Percentiles rank a stretch among this genome's conserved stretches.
These are phyloP conservation scores for Hymenoscyphus albidus DNA, from an alignment of 2,329 filamentous ascomycete species.

Conservation along the genomic window DNA sequence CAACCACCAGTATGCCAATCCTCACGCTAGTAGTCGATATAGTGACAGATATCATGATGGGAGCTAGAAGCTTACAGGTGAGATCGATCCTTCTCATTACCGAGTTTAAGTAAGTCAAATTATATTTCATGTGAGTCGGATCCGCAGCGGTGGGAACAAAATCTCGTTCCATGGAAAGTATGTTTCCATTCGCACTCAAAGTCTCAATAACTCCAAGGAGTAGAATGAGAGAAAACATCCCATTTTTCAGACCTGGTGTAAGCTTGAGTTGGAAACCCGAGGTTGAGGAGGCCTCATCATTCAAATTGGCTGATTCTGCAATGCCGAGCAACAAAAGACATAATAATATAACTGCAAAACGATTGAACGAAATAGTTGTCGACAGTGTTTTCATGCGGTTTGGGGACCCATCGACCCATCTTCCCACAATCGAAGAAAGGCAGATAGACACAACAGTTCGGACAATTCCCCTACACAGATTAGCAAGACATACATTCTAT, in stretches of 20 bases:
- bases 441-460: constrained; percentile 39
- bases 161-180: constrained; percentile 46
- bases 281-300: background rate
- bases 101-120: constrained; percentile 46
- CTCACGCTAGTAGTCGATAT: constrained; percentile 41
- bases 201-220: constrained; percentile 41
- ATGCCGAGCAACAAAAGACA: constrained; percentile 41
- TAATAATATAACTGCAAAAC: constrained; percentile 40
- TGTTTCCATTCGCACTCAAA: constrained; percentile 41
- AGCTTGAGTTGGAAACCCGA: background rate
- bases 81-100: constrained; percentile 56
- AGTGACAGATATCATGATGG: constrained; percentile 47
- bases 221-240: constrained; percentile 37
- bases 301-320: constrained; percentile 16
- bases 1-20: constrained; percentile 44
- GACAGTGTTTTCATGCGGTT: constrained; percentile 40
- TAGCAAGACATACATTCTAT: constrained; percentile 16
- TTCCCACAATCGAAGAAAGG: constrained; percentile 41
- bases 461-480: constrained; percentile 33
- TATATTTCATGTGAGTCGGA: constrained; percentile 34
- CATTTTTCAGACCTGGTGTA: constrained; percentile 28
- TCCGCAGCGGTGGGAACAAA: constrained; percentile 41
- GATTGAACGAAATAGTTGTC: constrained; percentile 41
- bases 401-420: constrained; percentile 41
- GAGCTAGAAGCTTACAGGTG: constrained; percentile 52